Evolutionary conservation across 352 stramenopile species (phyloP).

Genomic region (Pythium apleroticum): DNA sequence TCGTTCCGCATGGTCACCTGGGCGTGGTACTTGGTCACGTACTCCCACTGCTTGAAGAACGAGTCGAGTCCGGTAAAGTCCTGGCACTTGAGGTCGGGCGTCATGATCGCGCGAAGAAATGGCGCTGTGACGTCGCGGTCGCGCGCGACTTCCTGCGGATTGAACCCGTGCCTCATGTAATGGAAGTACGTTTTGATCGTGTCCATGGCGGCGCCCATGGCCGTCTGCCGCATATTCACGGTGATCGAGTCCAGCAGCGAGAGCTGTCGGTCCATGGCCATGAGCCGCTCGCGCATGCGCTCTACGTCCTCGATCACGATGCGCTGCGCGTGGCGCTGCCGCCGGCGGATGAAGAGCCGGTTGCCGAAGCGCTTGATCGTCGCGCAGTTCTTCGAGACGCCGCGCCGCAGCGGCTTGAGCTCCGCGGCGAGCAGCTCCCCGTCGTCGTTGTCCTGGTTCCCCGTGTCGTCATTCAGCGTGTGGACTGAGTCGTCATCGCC

Average conservation of each 20-base stretch:
- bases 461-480: background rate
- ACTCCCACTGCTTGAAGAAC: constrained; percentile 50
- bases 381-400: constrained; percentile 29
- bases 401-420: background rate
- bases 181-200: constrained; percentile 41
- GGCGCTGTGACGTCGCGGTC: constrained; percentile 9
- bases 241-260: constrained; percentile 30
- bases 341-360: constrained; percentile 10
- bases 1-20: constrained; percentile 27
- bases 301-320: constrained; percentile 15
- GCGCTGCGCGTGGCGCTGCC: constrained; percentile 5
- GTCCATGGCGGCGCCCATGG: constrained; percentile 27
- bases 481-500: background rate
- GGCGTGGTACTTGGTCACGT: constrained; percentile 35
- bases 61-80: constrained; percentile 36
- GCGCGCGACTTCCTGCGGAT: constrained; percentile 2
- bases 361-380: constrained; percentile 19
- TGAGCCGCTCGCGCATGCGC: constrained; percentile 20
- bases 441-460: background rate
- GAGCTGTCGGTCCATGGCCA: constrained; percentile 23
- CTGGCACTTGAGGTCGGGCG: constrained; percentile 31
- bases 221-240: constrained; percentile 30
- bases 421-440: background rate
- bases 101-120: constrained; percentile 32
- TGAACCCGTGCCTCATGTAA: constrained; percentile 32